Evolutionary conservation across 2,329 filamentous ascomycete species (phyloP), one percentile per base, ranked within the genome.

Genomic region (Sarocladium strictum): DNA sequence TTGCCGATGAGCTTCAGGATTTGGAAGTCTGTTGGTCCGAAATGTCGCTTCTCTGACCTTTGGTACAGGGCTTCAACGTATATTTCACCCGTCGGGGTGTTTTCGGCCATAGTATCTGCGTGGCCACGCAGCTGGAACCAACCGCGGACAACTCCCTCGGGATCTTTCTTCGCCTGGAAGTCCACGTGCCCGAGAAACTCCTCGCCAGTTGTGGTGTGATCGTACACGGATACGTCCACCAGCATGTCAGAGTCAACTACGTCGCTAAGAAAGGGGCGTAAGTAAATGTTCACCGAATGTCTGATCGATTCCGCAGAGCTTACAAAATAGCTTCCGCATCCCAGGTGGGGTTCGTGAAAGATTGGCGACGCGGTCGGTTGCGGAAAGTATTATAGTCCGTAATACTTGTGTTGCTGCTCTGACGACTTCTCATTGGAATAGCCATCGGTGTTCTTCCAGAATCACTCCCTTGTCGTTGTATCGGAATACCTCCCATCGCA

Each of bases 1-100:
- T 97, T 97, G 58, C 94, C 94, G 60, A 99, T 97, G 55, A 99
- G 83, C 69, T 96, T 94, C 58, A 99, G 75, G 53, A 99, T 95
- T 63, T 96, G 86, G 70, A 99, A 99, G 68, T 99, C 94, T 61
- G 90, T 90, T 2, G 94, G 94, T 1, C 94, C 94, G 64, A 93
- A 95, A 59, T 94, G 89, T 69, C 86, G 95, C 76, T 90, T 93
- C 59, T 95, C 91, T 1, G 87, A 86, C 66, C 86, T 85, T 65
- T 96, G 90, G 69, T 94, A 99, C 19, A 83, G 79, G 56, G 96
- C 86, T 62, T 92, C 87, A 45, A 99, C 83, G 61, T 89, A 89
- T 52, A 99, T 88, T 66, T 99, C 93, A 53, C 94, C 94, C 1
- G 93, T 89, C 17, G 84, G 83, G 26, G 85, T 81, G 57, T 90